These are phyloP conservation scores for Aspergillus avenaceus DNA, from an alignment of 495 filamentous ascomycete species.

Conservation along the genomic window DNA sequence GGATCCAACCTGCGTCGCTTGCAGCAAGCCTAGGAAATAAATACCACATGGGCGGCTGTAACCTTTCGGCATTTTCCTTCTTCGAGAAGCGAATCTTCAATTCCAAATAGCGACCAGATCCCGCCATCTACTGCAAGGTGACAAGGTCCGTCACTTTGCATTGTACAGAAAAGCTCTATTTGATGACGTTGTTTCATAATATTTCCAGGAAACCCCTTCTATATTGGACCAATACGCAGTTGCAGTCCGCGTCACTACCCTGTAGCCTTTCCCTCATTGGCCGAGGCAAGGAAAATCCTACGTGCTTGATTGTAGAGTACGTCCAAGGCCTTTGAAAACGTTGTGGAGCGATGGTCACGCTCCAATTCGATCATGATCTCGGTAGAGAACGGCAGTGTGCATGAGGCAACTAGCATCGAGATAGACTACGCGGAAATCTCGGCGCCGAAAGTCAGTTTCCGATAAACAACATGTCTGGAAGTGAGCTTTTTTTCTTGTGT, in stretches of 20 bases:
- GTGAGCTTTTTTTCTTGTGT: background rate
- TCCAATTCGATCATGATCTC: constrained; percentile 4
- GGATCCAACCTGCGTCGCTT: background rate
- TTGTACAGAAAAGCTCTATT: constrained; percentile 2
- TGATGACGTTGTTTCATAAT: constrained; percentile 15
- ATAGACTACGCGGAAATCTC: constrained; percentile 1
- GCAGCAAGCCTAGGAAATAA: background rate
- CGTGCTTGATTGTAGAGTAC: background rate
- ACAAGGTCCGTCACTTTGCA: constrained; percentile 5
- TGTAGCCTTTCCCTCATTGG: constrained; percentile 7
- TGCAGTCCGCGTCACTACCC: background rate
- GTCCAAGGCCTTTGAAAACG: constrained; percentile 7
- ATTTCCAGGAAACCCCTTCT: constrained; percentile 1
- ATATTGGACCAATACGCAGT: constrained; percentile 13
- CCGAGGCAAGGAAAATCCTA: background rate
- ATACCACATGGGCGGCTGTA: background rate
- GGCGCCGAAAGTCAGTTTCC: constrained; percentile 5
- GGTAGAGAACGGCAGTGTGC: constrained; percentile 10
- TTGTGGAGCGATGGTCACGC: constrained; percentile 11
- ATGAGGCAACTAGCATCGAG: constrained; percentile 2
- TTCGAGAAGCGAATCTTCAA: background rate
- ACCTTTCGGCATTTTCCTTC: background rate
- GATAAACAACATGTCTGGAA: constrained; percentile 2
- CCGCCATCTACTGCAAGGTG: background rate
- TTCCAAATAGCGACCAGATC: background rate